Conservation (phyloP, 495 filamentous ascomycete genomes). For the Hypoxylon crocopeplum region DNA sequence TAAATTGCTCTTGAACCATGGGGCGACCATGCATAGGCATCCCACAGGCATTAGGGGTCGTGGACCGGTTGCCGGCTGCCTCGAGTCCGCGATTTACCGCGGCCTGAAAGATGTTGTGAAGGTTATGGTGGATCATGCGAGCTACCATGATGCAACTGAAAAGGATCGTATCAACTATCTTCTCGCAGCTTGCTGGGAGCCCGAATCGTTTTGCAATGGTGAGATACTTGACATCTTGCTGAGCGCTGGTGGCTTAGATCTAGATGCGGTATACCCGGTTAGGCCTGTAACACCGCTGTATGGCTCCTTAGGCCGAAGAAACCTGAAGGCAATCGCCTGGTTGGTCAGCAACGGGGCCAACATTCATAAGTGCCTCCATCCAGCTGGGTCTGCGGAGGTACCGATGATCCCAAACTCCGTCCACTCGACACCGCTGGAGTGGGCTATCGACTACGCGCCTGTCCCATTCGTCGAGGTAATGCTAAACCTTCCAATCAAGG, state of each 20-base stretch:
- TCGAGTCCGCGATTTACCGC: conserved; percentile 20
- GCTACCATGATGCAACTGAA: conserved; percentile 3
- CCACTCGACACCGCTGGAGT: conserved; percentile 24
- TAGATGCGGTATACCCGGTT: neutral
- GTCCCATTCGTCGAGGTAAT: neutral
- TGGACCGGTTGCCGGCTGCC: neutral
- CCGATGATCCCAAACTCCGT: neutral
- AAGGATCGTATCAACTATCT: conserved; percentile 14
- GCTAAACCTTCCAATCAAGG: neutral
- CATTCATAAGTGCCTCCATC: conserved; percentile 1
- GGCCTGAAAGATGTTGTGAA: conserved; percentile 2
- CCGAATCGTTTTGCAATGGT: neutral
- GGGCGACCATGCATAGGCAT: conserved; percentile 17
- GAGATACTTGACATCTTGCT: neutral
- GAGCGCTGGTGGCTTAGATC: neutral
- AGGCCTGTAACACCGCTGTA: conserved; percentile 1
- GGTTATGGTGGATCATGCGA: conserved; percentile 1
- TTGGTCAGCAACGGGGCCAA: conserved; percentile 1
- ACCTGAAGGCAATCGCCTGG: neutral
- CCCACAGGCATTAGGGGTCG: neutral
- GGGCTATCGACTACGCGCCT: conserved; percentile 21
- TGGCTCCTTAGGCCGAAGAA: neutral
- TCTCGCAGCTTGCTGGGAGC: conserved; percentile 1
- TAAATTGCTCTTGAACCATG: conserved; percentile 15
- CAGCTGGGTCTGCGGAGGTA: neutral